Evolutionary conservation across 2,329 filamentous ascomycete species (phyloP).

Genomic region (Penicillium sp.): DNA sequence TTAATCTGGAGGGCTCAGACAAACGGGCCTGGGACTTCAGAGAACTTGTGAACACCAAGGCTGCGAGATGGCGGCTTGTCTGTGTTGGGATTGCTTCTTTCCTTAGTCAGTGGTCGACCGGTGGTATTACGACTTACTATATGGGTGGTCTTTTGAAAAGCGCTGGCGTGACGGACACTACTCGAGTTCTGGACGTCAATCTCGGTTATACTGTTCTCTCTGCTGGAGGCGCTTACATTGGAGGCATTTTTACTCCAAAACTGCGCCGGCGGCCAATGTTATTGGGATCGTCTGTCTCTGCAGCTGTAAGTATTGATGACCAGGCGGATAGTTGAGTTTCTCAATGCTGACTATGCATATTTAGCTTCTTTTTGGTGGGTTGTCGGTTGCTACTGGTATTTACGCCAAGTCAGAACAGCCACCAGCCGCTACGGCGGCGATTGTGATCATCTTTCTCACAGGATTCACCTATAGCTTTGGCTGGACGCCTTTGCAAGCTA

Average conservation of each 20-base stretch:
- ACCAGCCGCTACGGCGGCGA: conserved; percentile 36
- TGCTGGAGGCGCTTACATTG: conserved; percentile 49
- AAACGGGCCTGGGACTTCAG: conserved; percentile 50
- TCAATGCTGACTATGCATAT: background rate
- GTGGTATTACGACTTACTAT: conserved; percentile 57
- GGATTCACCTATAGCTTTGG: conserved; percentile 53
- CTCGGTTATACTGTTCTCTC: conserved; percentile 60
- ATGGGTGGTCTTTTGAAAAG: conserved; percentile 57
- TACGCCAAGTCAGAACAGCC: conserved; percentile 36
- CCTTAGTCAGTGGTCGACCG: conserved; percentile 53
- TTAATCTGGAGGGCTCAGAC: conserved; percentile 1
- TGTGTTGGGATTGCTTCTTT: conserved; percentile 55
- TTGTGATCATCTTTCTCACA: conserved; percentile 61
- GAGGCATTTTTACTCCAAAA: conserved; percentile 60
- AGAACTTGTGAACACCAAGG: conserved; percentile 55
- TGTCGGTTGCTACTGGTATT: conserved; percentile 9
- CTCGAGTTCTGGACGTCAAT: conserved; percentile 58
- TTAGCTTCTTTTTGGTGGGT: conserved; percentile 4
- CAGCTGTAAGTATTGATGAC: background rate
- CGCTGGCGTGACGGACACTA: conserved; percentile 54
- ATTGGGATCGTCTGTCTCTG: conserved; percentile 11
- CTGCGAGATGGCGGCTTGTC: conserved; percentile 55
- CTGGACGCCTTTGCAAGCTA: conserved; percentile 50
- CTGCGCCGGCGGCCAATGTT: conserved; percentile 63
- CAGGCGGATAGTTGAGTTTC: too few relatives aligned